Evolutionary conservation across 192 early-diverging fungal genomes (phyloP), one percentile per base, ranked within the genome.

Genomic region (Rhizoclosmatium globosum): DNA sequence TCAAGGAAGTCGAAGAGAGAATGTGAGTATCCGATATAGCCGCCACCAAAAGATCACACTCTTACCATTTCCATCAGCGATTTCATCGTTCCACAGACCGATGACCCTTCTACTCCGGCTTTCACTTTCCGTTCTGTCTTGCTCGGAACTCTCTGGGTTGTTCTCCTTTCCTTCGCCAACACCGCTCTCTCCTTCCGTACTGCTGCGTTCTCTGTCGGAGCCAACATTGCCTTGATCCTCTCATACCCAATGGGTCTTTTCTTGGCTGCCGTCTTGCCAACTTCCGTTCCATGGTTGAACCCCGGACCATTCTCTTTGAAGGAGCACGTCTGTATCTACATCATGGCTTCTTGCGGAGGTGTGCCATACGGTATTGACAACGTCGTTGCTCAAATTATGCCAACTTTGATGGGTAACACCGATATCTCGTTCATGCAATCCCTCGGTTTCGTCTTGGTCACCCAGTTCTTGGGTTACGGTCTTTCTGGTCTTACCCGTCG

Each of bases 211-310:
- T 82, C 88, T 0, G 88, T 93, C 47, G 88, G 87, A 39, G 89
- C 92, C 38, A 89, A 90, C 82, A 87, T 96, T 45, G 94, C 92
- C 2, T 87, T 92, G 69, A 78, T 96, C 78, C 83, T 94, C 0
- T 84, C 92, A 1, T 96, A 93, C 74, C 93, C 95, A 4, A 68
- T 92, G 3, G 95, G 79, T 42, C 43, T 80, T 15, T 7, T 60
- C 21, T 56, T 44, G 71, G 64, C 71, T 4, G 43, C 21, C 1
- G 3, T 50, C 4, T 41, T 80, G 4, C 79, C 79, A 19, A 50
- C 39, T 2, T 92, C 47, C 17, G 19, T 82, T 78, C 31, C 31
- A 31, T 31, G 31, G 31, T 87, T 95, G 61, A 97, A 97, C 78
- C 93, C 93, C 0, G 95, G 94, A 53, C 50, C 50, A 53, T 53